phyloP scores from a whole-genome alignment of 495 filamentous ascomycete genomes.

The Xylaria flabelliformis region DNA sequence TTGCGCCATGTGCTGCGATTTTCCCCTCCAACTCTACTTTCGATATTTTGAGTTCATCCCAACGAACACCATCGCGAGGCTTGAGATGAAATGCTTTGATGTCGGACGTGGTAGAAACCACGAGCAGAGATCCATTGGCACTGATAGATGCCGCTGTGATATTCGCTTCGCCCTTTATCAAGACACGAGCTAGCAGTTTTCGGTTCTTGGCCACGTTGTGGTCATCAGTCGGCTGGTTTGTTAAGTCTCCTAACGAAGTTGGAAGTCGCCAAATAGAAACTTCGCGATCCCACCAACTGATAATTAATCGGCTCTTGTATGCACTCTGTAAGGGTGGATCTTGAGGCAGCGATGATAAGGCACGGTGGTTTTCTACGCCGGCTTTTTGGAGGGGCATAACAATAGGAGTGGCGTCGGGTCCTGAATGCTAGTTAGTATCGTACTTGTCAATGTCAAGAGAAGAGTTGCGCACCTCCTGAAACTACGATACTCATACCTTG shows the following conservation, averaged over 20 bases:
- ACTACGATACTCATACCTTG: slow-evolving; percentile 83
- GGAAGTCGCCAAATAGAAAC: slow-evolving; percentile 80
- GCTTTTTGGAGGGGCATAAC: slow-evolving; percentile 81
- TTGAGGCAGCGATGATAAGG: slow-evolving; percentile 82
- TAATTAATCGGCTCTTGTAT: slow-evolving; percentile 70
- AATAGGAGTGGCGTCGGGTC: slow-evolving; percentile 82
- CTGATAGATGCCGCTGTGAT: slow-evolving; percentile 83
- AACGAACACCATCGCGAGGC: slow-evolving; percentile 48
- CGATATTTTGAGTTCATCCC: slow-evolving; percentile 65
- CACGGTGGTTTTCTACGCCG: slow-evolving; percentile 79
- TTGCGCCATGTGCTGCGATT: slow-evolving; percentile 64
- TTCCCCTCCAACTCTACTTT: slow-evolving; percentile 67
- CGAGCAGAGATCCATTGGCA: slow-evolving; percentile 73
- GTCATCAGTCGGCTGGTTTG: slow-evolving; percentile 47
- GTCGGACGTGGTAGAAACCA: slow-evolving; percentile 75
- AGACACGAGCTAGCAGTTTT: slow-evolving; percentile 72
- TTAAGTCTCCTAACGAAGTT: slow-evolving; percentile 54
- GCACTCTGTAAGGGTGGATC: slow-evolving; percentile 72
- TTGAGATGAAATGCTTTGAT: slow-evolving; percentile 79
- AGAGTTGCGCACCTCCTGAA: slow-evolving; percentile 76
- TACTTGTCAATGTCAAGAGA: neutral
- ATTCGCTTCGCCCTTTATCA: slow-evolving; percentile 82
- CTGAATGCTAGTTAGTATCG: slow-evolving; percentile 57
- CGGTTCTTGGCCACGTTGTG: slow-evolving; percentile 50
- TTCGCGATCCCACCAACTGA: slow-evolving; percentile 94